A percentile compares a stretch with the other conserved stretches of the same genome.
These are phyloP conservation scores for Penicillium sp. DNA, from an alignment of 2,329 filamentous ascomycete genomes.

Conservation along the genomic window DNA sequence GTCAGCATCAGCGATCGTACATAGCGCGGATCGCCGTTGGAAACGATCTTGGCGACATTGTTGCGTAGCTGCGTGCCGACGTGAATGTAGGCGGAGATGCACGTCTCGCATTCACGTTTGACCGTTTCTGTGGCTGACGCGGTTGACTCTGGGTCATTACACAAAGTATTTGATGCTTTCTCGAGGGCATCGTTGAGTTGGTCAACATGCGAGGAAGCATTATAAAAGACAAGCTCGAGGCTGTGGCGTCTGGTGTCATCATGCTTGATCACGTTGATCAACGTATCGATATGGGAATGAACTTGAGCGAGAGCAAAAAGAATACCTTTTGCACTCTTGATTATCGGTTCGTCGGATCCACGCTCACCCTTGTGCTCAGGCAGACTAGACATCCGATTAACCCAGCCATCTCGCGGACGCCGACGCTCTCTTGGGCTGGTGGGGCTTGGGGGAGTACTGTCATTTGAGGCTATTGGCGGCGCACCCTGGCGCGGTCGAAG, in stretches of 20 bases:
- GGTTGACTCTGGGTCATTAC: constrained; percentile 51
- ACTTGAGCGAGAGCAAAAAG: constrained; percentile 55
- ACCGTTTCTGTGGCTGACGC: constrained; percentile 42
- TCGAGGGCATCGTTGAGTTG: constrained; percentile 56
- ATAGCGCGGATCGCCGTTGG: constrained; percentile 55
- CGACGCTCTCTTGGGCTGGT: constrained; percentile 45
- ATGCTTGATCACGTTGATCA: constrained; percentile 49
- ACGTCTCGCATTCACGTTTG: constrained; percentile 48
- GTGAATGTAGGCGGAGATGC: constrained; percentile 50
- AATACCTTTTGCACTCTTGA: constrained; percentile 57
- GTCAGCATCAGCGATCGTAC: constrained; percentile 59
- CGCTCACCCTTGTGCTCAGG: constrained; percentile 54
- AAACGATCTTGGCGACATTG: constrained; percentile 51
- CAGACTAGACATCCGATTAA: constrained; percentile 56
- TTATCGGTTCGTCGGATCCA: constrained; percentile 48
- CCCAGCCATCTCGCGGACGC: constrained; percentile 42
- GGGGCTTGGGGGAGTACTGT: constrained; percentile 45
- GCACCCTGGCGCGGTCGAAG: constrained; percentile 39
- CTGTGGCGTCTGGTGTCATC: constrained; percentile 49
- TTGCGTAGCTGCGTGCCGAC: constrained; percentile 51
- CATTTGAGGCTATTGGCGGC: constrained; percentile 26
- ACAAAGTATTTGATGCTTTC: constrained; percentile 48
- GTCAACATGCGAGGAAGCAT: constrained; percentile 56
- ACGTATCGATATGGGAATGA: constrained; percentile 46
- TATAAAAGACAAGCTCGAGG: constrained; percentile 56